A percentile compares a stretch with the other conserved stretches of the same genome.
Conservation (phyloP, 495 filamentous ascomycete species). For the Clohesyomyces aquaticus region DNA sequence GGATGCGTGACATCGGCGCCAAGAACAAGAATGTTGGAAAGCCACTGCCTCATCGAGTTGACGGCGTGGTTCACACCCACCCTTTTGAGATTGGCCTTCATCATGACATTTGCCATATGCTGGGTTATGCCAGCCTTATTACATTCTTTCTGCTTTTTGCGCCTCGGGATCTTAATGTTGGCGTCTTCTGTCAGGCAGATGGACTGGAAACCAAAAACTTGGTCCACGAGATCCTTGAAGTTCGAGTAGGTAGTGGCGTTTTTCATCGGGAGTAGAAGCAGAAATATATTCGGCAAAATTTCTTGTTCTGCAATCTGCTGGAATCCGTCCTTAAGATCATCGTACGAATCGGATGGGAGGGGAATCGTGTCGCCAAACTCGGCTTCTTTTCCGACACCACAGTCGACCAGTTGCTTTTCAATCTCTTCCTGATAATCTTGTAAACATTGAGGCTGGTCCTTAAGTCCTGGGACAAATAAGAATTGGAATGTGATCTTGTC, state of each 20-base stretch:
- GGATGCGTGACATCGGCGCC: slow-evolving; percentile 36
- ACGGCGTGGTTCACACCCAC: slow-evolving; percentile 21
- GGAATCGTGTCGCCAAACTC: no score
- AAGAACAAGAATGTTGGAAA: slow-evolving; percentile 18
- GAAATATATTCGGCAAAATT: neutral
- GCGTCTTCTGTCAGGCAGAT: neutral
- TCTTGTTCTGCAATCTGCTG: neutral
- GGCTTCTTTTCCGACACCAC: no score
- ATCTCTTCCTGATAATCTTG: no score
- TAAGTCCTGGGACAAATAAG: neutral
- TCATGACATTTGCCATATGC: slow-evolving; percentile 23
- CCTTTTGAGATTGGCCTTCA: slow-evolving; percentile 33
- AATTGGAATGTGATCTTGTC: neutral
- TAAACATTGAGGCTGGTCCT: no score
- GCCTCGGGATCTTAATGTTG: neutral
- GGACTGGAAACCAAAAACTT: neutral
- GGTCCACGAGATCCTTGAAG: slow-evolving; percentile 10
- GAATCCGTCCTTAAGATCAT: neutral
- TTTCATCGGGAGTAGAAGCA: slow-evolving; percentile 6
- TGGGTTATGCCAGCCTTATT: no score
- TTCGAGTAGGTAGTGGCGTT: neutral
- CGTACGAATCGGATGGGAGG: neutral
- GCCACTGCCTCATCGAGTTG: neutral
- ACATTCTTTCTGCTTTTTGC: neutral
- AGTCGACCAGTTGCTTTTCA: no score